These are phyloP conservation scores for Paramecium caudatum DNA, from an alignment of 73 alveolate species.

Conservation along the genomic window DNA sequence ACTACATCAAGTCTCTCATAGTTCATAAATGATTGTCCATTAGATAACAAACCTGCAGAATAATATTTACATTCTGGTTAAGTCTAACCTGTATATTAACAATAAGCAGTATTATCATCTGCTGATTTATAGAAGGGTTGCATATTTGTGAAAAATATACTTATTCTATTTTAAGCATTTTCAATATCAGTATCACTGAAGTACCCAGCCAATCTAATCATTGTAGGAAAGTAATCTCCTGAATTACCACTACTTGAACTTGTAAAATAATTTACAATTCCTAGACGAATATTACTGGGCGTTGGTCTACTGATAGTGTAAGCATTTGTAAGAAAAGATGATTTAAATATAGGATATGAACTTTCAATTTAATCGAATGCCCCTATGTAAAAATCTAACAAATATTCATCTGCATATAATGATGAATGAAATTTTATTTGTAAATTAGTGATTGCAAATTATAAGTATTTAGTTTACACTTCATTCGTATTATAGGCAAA, in stretches of 20 bases:
- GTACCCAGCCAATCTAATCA: constrained; percentile 68
- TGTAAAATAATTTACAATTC: constrained; percentile 67
- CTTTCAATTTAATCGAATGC: constrained; percentile 69
- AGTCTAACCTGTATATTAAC: constrained; percentile 58
- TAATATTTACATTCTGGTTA: constrained; percentile 41
- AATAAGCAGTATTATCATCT: constrained; percentile 15
- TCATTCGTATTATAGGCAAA: constrained; percentile 43
- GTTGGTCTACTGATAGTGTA: constrained; percentile 61
- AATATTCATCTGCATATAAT: constrained; percentile 72
- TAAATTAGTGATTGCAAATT: constrained; percentile 19
- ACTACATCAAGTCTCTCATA: constrained; percentile 66
- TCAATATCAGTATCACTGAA: constrained; percentile 59
- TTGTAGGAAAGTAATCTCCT: constrained; percentile 25
- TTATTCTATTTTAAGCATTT: constrained; percentile 55
- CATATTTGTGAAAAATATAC: constrained; percentile 65
- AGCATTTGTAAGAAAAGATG: constrained; percentile 58
- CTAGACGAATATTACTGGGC: constrained; percentile 58
- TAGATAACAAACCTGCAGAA: constrained; percentile 58
- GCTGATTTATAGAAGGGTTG: constrained; percentile 63
- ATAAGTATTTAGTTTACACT: neutral
- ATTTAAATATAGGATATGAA: constrained; percentile 64
- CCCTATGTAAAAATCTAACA: constrained; percentile 69
- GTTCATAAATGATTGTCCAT: constrained; percentile 64
- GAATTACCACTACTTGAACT: neutral
- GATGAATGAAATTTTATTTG: constrained; percentile 55